Base-by-base conservation (phyloP, 148 eudicot species). In the Spergularia marina region DNA sequence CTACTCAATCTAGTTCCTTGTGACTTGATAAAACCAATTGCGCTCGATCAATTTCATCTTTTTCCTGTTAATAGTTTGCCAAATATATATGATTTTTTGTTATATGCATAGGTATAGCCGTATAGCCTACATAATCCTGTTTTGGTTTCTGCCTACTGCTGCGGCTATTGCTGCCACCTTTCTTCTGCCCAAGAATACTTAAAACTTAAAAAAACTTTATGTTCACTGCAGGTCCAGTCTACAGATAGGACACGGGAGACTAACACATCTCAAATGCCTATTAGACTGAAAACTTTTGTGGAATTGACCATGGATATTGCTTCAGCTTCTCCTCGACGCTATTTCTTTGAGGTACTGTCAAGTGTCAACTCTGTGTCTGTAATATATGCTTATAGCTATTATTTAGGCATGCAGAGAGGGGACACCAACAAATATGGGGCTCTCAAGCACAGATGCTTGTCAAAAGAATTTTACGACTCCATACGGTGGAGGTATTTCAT, bases 251-350 rank as follows among this genome's bases (percentile, higher is more conserved):
- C 78, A 57, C 75, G 52, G 49, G 65, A 47, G 65, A 79, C 30
- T 65, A 23, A 49, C 68, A 54, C 82, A 71, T 70, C 71, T 20
- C 68, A 72, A 17, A 53, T 73, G 72, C 91, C 93, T 65, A 80
- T 89, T 76, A 86, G 76, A 70, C 76, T 94, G 80, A 90, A 82
- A 83, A 80, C 86, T 13, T 94, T 87, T 80, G 91, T 94, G 81
- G 98, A 89, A 77, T 78, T 85, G 75, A 79, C 97, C 16, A 90
- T 94, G 98, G 98, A 94, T 83, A 71, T 94, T 82, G 85, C 89
- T 60, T 94, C 98, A 74, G 98, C 97, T 83, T 94, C 98, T 68
- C 98, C 98, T 47, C 83, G 95, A 55, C 90, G 97, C 60, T 91
- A 91, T 81, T 87, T 94, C 79, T 94, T 94, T 83, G 98, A 94